Evolutionary conservation across 805 yeast species (phyloP), one percentile per base, ranked within the genome.

Genomic region (Candida odintsovae): DNA sequence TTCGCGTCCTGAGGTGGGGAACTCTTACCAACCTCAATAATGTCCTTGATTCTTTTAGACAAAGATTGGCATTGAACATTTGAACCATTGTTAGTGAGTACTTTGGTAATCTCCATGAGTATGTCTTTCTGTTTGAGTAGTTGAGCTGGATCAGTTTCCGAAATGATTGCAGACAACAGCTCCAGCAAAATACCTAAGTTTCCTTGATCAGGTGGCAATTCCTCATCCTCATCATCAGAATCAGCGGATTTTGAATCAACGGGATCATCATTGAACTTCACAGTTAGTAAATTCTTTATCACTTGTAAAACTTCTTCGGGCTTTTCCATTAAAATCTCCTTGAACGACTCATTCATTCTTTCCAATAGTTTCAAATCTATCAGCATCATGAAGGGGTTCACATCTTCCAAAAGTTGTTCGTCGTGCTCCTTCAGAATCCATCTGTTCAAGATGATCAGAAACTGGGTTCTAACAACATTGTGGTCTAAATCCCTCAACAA

Each of bases 281-380:
- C 46, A 7, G 48, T 52, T 19, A 82, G 50, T 13, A 81, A 54
- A 12, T 71, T 70, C 21, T 72, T 59, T 3, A 80, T 66, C 16
- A 80, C 67, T 7, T 66, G 71, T 16, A 88, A 63, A 40, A 85
- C 70, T 41, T 82, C 86, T 2, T 64, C 63, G 0, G 90, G 82
- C 2, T 64, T 64, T 13, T 61, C 66, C 19, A 67, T 48, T 22
- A 72, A 46, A 19, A 71, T 71, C 9, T 80, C 78, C 49, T 78
- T 83, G 57, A 83, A 81, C 15, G 71, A 69, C 5, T 74, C 73
- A 21, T 82, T 78, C 29, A 87, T 65, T 28, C 67, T 63, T 57
- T 89, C 94, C 43, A 90, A 63, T 11, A 88, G 58, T 49, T 83
- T 76, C 48, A 88, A 66, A 56, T 85, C 83, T 7, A 80, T 65